Evolutionary conservation across 75 land plant species (phyloP).

Genomic region (Cupressus sempervirens): DNA sequence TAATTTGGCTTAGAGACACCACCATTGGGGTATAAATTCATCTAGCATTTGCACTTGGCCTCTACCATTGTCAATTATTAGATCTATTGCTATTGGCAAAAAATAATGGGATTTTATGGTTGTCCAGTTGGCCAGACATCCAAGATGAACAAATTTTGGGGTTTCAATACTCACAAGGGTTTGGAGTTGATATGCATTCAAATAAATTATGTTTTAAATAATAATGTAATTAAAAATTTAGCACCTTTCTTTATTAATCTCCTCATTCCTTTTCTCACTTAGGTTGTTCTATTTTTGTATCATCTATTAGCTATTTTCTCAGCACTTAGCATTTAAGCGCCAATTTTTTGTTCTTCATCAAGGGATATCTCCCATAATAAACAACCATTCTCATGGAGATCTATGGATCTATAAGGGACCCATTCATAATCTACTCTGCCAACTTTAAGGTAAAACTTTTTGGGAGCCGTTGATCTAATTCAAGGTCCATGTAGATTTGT

Average conservation of each 20-base stretch:
- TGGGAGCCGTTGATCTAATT: too few species aligned
- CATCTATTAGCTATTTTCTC: too few species aligned
- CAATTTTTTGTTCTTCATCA: too few species aligned
- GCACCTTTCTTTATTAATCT: too few species aligned
- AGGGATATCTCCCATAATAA: too few species aligned
- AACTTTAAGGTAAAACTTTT: too few species aligned
- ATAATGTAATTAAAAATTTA: background rate
- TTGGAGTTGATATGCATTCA: background rate
- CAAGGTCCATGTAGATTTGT: background rate
- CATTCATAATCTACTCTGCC: background rate
- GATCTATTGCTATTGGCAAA: background rate
- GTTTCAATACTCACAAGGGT: background rate
- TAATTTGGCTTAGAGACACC: background rate
- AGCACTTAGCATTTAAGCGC: too few species aligned
- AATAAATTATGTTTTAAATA: background rate
- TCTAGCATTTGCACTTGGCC: background rate
- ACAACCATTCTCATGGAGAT: too few species aligned
- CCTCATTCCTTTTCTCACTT: too few species aligned
- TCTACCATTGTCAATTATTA: background rate
- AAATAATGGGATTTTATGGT: background rate
- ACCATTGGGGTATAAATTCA: background rate
- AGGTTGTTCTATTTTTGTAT: too few species aligned
- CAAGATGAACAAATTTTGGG: background rate
- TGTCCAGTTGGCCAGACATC: background rate
- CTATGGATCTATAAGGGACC: background rate